Evolutionary conservation across 805 yeast species (phyloP), one percentile per base, ranked within the genome.

Genomic region (Tetrapisispora taiwanensis): DNA sequence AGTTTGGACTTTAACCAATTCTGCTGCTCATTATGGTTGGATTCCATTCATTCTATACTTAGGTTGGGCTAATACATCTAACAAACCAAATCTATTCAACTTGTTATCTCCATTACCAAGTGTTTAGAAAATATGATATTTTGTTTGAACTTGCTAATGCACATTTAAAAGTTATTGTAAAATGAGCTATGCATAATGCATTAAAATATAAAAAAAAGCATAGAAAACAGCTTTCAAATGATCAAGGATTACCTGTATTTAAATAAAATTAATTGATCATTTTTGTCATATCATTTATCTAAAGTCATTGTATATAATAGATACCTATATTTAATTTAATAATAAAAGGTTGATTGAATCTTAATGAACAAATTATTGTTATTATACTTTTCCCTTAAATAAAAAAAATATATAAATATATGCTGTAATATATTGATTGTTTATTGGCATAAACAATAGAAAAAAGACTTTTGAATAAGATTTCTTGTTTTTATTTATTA

Each of bases 11-110:
- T 73, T 86, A 56, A 79, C 95, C 52, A 85, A 87, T 63, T 84
- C 86, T 43, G 75, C 83, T 58, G 84, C 90, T 47, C 98, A 94
- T 69, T 92, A 88, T 68, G 97, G 97, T 39, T 92, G 95, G 86
- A 81, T 92, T 58, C 98, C 98, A 46, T 84, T 92, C 62, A 81
- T 92, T 52, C 72, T 92, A 61, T 92, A 92, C 73, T 71, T 92
- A 56, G 98, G 92, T 39, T 83, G 88, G 88, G 65, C 76, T 46
- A 78, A 85, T 54, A 80, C 90, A 51, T 73, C 87, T 45, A 83
- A 82, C 66, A 85, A 83, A 68, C 97, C 97, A 51, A 79, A 79
- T 52, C 71, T 90, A 60, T 73, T 90, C 65, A 63, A 63, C 42
- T 43, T 63, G 43, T 56, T 63, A 41, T 60, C 66, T 14, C 68